Percentiles rank a stretch among this genome's conserved stretches.
Evolutionary conservation across 2,329 filamentous ascomycete genomes (phyloP).

Genomic region (Venturia nashicola): DNA sequence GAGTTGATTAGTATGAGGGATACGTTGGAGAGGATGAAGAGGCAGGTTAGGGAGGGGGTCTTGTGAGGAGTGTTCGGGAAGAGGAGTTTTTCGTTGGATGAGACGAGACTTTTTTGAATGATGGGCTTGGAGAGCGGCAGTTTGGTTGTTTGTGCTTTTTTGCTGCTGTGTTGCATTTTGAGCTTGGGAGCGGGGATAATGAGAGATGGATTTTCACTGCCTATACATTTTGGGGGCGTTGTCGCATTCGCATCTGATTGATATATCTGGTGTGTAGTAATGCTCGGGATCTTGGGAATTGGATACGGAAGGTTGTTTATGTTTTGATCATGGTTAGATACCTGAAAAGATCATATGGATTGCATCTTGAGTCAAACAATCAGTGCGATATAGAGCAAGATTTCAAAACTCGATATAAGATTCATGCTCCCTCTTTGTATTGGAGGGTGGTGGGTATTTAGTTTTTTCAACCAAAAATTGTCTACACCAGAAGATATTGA

Average conservation of each 20-base stretch:
- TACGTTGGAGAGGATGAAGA: constrained; percentile 43
- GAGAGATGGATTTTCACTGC: not conserved
- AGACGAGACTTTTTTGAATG: not conserved
- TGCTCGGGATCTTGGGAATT: not conserved
- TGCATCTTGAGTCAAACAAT: no score
- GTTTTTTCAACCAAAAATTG: no score
- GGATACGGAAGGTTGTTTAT: not conserved
- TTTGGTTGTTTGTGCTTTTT: not conserved
- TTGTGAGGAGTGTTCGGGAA: not conserved
- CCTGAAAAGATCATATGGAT: not conserved
- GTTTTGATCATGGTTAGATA: not conserved
- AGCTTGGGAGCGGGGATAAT: not conserved
- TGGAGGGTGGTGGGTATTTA: no score
- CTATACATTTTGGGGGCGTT: not conserved
- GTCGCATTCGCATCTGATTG: not conserved
- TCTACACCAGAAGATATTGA: no score
- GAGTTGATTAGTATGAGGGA: constrained; percentile 42
- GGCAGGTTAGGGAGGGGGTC: constrained; percentile 35
- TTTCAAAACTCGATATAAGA: no score
- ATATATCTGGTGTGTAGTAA: not conserved
- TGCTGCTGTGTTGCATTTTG: not conserved
- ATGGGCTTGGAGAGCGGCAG: not conserved
- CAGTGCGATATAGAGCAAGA: no score
- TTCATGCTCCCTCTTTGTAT: no score
- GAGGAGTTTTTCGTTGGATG: not conserved